A percentile compares a stretch with the other conserved stretches of the same genome.
These are phyloP conservation scores for Lentinula sp. DNA, from an alignment of 768 basidiomycete genomes.

Conservation along the genomic window DNA sequence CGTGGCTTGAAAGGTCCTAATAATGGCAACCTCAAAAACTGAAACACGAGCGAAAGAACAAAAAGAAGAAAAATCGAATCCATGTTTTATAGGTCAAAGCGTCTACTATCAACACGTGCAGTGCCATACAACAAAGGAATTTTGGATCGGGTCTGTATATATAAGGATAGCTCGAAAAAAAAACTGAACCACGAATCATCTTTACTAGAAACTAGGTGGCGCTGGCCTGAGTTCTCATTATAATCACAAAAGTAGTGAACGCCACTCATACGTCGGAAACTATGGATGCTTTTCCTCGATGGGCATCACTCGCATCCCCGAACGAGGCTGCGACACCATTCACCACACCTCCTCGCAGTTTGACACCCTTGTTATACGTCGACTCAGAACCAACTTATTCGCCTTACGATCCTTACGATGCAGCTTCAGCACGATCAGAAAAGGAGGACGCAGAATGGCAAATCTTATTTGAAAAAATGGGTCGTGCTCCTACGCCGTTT, in stretches of 20 bases:
- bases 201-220: background rate
- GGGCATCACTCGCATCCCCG: background rate
- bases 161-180: background rate
- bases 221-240: background rate
- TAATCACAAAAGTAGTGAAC: background rate
- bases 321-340: background rate
- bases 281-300: background rate
- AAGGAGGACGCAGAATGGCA: background rate
- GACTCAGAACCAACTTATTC: background rate
- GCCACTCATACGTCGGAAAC: background rate
- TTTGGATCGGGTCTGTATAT: background rate
- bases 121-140: background rate
- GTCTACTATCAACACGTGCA: background rate
- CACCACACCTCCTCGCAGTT: background rate
- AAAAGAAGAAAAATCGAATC: background rate
- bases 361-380: background rate
- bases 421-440: background rate
- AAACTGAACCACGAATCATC: background rate
- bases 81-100: background rate
- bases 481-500: background rate
- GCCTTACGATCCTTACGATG: background rate
- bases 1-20: background rate
- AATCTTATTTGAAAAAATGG: background rate
- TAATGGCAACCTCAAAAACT: background rate
- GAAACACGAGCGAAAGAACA: background rate